A percentile compares a stretch with the other conserved stretches of the same genome.
phyloP scores from a whole-genome alignment of 2,329 filamentous ascomycete genomes.

The Arthroderma uncinatum region DNA sequence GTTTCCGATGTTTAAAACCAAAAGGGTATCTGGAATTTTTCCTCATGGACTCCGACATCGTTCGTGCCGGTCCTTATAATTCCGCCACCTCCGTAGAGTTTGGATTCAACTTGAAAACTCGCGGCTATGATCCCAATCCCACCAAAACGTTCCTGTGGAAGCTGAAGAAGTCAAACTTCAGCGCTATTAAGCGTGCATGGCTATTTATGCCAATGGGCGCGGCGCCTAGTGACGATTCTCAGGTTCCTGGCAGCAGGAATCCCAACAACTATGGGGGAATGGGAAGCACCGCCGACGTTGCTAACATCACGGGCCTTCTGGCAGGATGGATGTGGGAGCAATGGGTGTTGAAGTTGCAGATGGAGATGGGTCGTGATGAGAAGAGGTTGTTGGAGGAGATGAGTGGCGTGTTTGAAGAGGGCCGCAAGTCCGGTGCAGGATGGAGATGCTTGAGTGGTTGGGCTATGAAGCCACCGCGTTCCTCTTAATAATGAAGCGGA shows the following conservation, averaged over 20 bases:
- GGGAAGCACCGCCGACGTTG: conserved; percentile 62
- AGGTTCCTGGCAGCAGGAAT: conserved; percentile 17
- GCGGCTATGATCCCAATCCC: conserved; percentile 78
- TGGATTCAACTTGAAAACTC: conserved; percentile 73
- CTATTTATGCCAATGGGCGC: conserved; percentile 73
- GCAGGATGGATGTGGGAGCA: conserved; percentile 92
- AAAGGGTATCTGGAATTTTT: conserved; percentile 88
- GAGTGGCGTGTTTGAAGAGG: conserved; percentile 49
- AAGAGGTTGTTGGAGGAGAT: conserved; percentile 44
- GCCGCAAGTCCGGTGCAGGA: conserved; percentile 45
- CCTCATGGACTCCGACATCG: conserved; percentile 78
- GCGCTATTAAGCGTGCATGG: conserved; percentile 74
- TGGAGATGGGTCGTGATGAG: conserved; percentile 64
- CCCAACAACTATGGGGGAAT: conserved; percentile 41
- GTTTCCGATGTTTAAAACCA: conserved; percentile 81
- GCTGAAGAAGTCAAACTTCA: conserved; percentile 64
- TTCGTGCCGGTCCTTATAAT: conserved; percentile 68
- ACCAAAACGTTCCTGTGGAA: conserved; percentile 71
- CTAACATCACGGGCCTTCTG: conserved; percentile 66
- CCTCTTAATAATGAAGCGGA: background rate
- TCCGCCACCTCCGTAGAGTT: conserved; percentile 85
- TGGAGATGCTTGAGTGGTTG: conserved; percentile 52
- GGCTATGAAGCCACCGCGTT: conserved; percentile 41
- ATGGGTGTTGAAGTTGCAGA: conserved; percentile 81
- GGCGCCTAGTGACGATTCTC: conserved; percentile 8